phyloP scores from a whole-genome alignment of 768 basidiomycete species.

The Pisolithus sp. region DNA sequence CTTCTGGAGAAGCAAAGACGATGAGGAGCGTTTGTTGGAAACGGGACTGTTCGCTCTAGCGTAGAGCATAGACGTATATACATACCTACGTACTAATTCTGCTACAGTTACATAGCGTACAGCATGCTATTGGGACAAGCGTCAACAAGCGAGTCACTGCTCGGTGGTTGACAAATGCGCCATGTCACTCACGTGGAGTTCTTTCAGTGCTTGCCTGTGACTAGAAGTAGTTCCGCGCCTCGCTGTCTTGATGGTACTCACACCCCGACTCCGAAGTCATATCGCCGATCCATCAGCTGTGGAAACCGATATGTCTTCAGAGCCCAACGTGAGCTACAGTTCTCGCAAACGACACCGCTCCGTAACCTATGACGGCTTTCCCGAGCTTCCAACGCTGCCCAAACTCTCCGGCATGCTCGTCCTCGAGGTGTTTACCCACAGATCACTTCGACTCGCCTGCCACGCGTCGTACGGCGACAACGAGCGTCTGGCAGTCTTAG shows the following conservation, averaged over 20 bases:
- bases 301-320: conserved; percentile 24
- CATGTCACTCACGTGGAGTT: too few species aligned
- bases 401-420: conserved; percentile 47
- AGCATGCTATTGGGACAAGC: too few species aligned
- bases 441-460: conserved; percentile 45
- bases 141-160: too few species aligned
- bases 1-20: conserved; percentile 34
- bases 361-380: conserved; percentile 18
- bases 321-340: conserved; percentile 18
- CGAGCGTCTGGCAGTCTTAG: conserved; percentile 49
- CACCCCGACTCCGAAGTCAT: conserved; percentile 30
- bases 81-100: too few species aligned
- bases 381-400: conserved; percentile 40
- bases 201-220: too few species aligned
- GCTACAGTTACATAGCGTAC: too few species aligned
- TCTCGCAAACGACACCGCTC: conserved; percentile 36
- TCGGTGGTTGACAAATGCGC: too few species aligned
- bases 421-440: conserved; percentile 67
- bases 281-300: conserved; percentile 27
- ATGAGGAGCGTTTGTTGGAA: conserved; percentile 6
- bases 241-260: conserved; percentile 27
- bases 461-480: conserved; percentile 46
- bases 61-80: too few species aligned
- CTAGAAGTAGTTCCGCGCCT: conserved; percentile 1
- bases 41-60: too few species aligned